Evolutionary conservation across 2,329 filamentous ascomycete species (phyloP).

Genomic region (Ophiocordyceps sinensis): DNA sequence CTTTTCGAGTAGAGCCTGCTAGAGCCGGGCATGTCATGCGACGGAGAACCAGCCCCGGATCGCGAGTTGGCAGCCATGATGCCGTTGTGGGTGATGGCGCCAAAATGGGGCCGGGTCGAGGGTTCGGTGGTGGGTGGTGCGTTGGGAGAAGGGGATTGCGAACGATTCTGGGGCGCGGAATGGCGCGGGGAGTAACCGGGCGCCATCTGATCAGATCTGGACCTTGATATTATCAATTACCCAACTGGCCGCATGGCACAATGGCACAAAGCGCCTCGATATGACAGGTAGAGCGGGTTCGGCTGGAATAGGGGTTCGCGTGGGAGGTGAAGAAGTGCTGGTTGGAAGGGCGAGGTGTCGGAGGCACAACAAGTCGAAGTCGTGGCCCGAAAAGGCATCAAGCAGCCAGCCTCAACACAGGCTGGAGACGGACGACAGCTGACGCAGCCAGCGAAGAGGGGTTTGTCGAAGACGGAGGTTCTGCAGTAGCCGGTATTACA

Average conservation of each 20-base stretch:
- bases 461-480: constrained; percentile 1
- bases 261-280: constrained; percentile 5
- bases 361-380: not conserved
- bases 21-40: constrained; percentile 67
- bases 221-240: constrained; percentile 90
- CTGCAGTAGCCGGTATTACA: constrained; percentile 20
- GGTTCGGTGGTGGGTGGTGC: constrained; percentile 27
- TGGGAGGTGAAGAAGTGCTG: not conserved
- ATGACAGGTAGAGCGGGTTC: not conserved
- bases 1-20: constrained; percentile 80
- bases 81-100: constrained; percentile 40
- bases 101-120: constrained; percentile 68
- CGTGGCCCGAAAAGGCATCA: not conserved
- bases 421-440: not conserved
- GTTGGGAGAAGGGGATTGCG: constrained; percentile 64
- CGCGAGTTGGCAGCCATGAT: constrained; percentile 49
- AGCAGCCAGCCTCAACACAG: not conserved
- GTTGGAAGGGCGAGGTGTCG: not conserved
- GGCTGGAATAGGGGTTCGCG: not conserved
- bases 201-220: constrained; percentile 74
- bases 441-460: not conserved
- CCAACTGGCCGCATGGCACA: constrained; percentile 33
- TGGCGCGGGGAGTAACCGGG: constrained; percentile 66
- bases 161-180: constrained; percentile 50
- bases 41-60: constrained; percentile 89